A percentile compares a stretch with the other conserved stretches of the same genome.
phyloP scores from a whole-genome alignment of 306 rosid genomes.

The Spatholobus suberectus region DNA sequence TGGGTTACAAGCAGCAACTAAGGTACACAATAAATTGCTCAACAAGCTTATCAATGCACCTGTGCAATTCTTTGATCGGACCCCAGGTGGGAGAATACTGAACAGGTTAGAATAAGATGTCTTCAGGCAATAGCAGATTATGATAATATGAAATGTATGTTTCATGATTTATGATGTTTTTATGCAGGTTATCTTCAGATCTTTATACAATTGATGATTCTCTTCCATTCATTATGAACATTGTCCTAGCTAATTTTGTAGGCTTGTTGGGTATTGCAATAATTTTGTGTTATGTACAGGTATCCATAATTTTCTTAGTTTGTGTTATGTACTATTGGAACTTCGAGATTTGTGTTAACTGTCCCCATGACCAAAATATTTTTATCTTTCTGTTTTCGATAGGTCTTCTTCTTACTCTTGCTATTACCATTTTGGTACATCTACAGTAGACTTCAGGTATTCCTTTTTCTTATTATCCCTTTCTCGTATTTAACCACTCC shows the following conservation, averaged over 20 bases:
- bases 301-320: slow-evolving; percentile 42
- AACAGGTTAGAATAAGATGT: slow-evolving; percentile 70
- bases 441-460: slow-evolving; percentile 96
- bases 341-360: slow-evolving; percentile 18
- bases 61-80: slow-evolving; percentile 84
- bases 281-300: slow-evolving; percentile 90
- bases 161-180: slow-evolving; percentile 34
- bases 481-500: slow-evolving; percentile 9
- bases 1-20: slow-evolving; percentile 86
- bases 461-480: slow-evolving; percentile 18
- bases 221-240: slow-evolving; percentile 93
- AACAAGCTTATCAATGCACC: slow-evolving; percentile 81
- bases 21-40: slow-evolving; percentile 80
- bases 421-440: slow-evolving; percentile 91
- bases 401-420: slow-evolving; percentile 87
- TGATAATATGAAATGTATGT: slow-evolving; percentile 16
- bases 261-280: slow-evolving; percentile 89
- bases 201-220: slow-evolving; percentile 96
- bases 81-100: slow-evolving; percentile 88
- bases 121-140: slow-evolving; percentile 35
- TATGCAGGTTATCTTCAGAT: slow-evolving; percentile 93
- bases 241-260: slow-evolving; percentile 92
- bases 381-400: slow-evolving; percentile 39
- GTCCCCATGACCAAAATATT: slow-evolving; percentile 23
- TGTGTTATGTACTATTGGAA: background rate